Conservation (phyloP, 371 early-diverging fungal genomes). For the Lichtheimia ornata region DNA sequence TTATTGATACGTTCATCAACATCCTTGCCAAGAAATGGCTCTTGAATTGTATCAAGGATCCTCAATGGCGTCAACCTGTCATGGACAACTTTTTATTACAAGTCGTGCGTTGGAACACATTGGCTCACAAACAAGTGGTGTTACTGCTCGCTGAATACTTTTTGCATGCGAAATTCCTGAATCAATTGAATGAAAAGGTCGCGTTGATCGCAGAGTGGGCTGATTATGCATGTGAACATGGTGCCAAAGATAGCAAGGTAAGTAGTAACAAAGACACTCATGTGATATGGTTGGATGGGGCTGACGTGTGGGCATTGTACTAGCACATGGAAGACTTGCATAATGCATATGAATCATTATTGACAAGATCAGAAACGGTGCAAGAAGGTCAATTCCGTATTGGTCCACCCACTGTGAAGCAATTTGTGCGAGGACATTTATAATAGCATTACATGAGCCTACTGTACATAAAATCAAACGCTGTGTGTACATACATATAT, state of each 20-base stretch:
- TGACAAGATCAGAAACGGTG: constrained; percentile 26
- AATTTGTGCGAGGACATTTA: constrained; percentile 9
- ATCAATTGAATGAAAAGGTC: constrained; percentile 31
- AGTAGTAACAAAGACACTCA: constrained; percentile 2
- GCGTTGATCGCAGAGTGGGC: constrained; percentile 40
- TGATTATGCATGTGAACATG: constrained; percentile 21
- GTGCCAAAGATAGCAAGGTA: constrained; percentile 37
- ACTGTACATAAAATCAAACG: neutral
- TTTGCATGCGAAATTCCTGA: constrained; percentile 24
- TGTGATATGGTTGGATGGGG: too few species aligned
- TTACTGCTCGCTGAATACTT: constrained; percentile 43
- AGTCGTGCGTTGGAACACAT: constrained; percentile 38
- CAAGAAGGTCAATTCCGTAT: constrained; percentile 40
- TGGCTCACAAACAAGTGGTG: constrained; percentile 45
- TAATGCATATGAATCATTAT: constrained; percentile 24
- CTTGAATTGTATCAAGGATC: constrained; percentile 37
- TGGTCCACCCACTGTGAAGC: constrained; percentile 29
- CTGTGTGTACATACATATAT: neutral
- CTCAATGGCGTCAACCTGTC: constrained; percentile 41
- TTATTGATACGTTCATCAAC: constrained; percentile 48
- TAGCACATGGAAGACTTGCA: constrained; percentile 25
- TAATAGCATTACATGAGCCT: neutral
- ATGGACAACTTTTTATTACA: constrained; percentile 51
- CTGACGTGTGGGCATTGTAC: neutral
- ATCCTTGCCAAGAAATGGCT: constrained; percentile 43